Evolutionary conservation across 805 yeast species (phyloP).

Genomic region (Lachancea kluyveri): DNA sequence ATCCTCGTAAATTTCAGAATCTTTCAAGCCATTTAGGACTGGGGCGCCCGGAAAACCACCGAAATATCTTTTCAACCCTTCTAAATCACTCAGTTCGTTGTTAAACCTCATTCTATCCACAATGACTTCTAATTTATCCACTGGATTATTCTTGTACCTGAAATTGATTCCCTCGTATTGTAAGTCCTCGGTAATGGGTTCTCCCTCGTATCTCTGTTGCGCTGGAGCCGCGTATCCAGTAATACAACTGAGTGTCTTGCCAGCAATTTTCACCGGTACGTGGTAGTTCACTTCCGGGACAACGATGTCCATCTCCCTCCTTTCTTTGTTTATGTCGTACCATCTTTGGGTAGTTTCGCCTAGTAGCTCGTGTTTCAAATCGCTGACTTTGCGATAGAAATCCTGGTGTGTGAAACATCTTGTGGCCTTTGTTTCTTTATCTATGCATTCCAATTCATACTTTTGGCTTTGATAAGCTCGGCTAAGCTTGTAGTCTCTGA

Average conservation of each 20-base stretch:
- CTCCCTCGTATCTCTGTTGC: slow-evolving; percentile 26
- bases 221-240: slow-evolving; percentile 35
- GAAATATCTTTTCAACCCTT: slow-evolving; percentile 58
- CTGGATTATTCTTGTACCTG: slow-evolving; percentile 36
- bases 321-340: slow-evolving; percentile 87
- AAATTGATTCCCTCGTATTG: slow-evolving; percentile 39
- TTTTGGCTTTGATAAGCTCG: slow-evolving; percentile 44
- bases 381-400: slow-evolving; percentile 60
- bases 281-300: slow-evolving; percentile 45
- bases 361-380: slow-evolving; percentile 58
- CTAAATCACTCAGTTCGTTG: slow-evolving; percentile 62
- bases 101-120: slow-evolving; percentile 60
- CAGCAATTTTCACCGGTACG: slow-evolving; percentile 30
- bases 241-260: slow-evolving; percentile 30
- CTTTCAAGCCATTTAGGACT: slow-evolving; percentile 52
- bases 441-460: slow-evolving; percentile 71
- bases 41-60: slow-evolving; percentile 81
- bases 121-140: slow-evolving; percentile 43
- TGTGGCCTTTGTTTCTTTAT: slow-evolving; percentile 71
- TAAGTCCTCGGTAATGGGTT: slow-evolving; percentile 28
- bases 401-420: slow-evolving; percentile 82
- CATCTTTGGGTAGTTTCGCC: slow-evolving; percentile 74
- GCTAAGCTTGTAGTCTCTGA: slow-evolving; percentile 63
- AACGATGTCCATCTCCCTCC: slow-evolving; percentile 66
- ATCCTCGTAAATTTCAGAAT: slow-evolving; percentile 72